Evolutionary conservation across 345 rosid genomes (phyloP), one percentile per base, ranked within the genome.

Genomic region (Cardamine chenopodiifolia): DNA sequence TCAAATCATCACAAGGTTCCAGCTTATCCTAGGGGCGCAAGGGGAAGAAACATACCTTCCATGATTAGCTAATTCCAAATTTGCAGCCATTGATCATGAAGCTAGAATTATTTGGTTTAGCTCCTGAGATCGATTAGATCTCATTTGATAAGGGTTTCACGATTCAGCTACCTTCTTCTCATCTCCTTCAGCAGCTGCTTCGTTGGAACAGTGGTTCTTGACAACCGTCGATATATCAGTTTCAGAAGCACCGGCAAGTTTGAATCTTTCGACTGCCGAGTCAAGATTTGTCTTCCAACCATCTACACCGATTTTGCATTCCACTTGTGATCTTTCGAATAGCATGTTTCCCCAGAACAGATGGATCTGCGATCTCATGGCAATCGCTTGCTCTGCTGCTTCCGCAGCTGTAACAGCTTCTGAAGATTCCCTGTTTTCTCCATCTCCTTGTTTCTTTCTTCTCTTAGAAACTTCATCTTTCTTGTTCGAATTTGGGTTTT

Each of bases 311-410:
- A 95, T 71, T 78, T 92, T 95, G 90, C 94, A 86, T 81, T 90
- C 99, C n/a, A 92, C 94, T 80, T 92, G 99, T 15, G 99, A 95
- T 78, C 97, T 86, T 78, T 95, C 99, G 62, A 92, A 92, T 23
- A 92, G 83, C 96, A 95, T 85, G 76, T 95, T 95, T 6, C 99
- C 99, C 99, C 99, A 95, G 79, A 95, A 95, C 19, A 95, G 88
- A 82, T 95, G 99, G 75, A 95, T 95, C 83, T 95, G 99, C 13
- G 97, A 95, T 82, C 93, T 92, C 97, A 92, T 90, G 4, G 91
- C 97, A 20, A 84, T 85, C 23, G 96, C 97, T 83, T 95, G 99
- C 61, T 95, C 99, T 57, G 96, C 97, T 0, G 96, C 98, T 85
- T 89, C 98, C 49, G 84, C 97, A 5, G 93, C 81, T 14, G 90